Base-by-base conservation (phyloP, 2,329 filamentous ascomycete species). In the Xylariaceae sp. region DNA sequence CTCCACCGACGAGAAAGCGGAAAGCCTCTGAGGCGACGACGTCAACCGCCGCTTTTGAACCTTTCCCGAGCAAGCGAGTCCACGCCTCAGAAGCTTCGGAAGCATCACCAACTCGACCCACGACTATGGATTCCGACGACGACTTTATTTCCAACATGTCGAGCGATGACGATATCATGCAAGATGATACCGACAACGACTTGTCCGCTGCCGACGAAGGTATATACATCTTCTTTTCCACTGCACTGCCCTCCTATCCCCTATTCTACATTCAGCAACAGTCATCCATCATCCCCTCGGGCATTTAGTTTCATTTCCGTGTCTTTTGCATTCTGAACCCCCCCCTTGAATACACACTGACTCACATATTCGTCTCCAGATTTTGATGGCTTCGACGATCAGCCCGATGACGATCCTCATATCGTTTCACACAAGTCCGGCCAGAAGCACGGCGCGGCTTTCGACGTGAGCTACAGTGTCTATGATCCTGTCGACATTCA, bases 61-160 rank as follows among this genome's bases (percentile, higher is more conserved):
- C 67, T 61, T 64, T 67, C 61, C 72, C 75, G 13, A 77, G 74
- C 61, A 84, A 82, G 75, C 80, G 76, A 73, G 70, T 76, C 68
- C 62, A 72, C 64, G 76, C 77, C 76, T 80, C 80, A 60, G 58
- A 61, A 60, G 58, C 63, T 54, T 58, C 63, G 52, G 58, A 63
- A 60, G 79, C 81, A 39, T 83, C 84, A 19, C 80, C 80, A 15
- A 82, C 81, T 5, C 80, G 81, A 26, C 71, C 80, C 55, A 85
- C 81, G 46, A 81, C 77, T 60, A 96, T 96, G 92, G 91, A 96
- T 75, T 96, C 92, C 8, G 92, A 97, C 65, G 91, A 96, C 67
- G 92, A 96, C 56, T 92, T 92, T 71, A 87, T 94, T 81, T 95
- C 88, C 64, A 84, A 85, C 67, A 79, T 86, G 64, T 92, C 89